phyloP scores from a whole-genome alignment of 1,139 yeast species.

The Sugiyamaella sp. region DNA sequence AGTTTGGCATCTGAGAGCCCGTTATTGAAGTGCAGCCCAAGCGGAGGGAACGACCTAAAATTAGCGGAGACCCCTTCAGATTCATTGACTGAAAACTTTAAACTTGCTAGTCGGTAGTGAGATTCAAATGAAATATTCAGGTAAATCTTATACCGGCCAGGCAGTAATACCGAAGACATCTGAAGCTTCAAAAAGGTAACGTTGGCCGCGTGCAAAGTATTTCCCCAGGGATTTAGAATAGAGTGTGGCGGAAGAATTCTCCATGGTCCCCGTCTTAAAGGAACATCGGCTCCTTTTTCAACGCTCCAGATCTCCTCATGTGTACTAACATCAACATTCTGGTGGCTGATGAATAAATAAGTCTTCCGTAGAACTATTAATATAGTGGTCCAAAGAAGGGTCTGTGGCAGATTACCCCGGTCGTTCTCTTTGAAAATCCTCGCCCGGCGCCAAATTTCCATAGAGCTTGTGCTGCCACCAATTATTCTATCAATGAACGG shows the following conservation, averaged over 20 bases:
- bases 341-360: slow-evolving; percentile 12
- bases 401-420: not conserved
- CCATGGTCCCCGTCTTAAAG: slow-evolving; percentile 20
- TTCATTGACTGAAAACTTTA: slow-evolving; percentile 10
- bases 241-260: slow-evolving; percentile 12
- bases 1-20: slow-evolving; percentile 2
- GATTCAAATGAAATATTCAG: slow-evolving; percentile 17
- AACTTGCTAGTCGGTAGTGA: slow-evolving; percentile 14
- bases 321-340: slow-evolving; percentile 15
- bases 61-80: slow-evolving; percentile 13
- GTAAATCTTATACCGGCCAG: slow-evolving; percentile 17
- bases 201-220: slow-evolving; percentile 34
- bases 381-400: slow-evolving; percentile 15
- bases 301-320: slow-evolving; percentile 25
- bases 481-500: slow-evolving; percentile 5
- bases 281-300: slow-evolving; percentile 25
- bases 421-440: slow-evolving; percentile 10
- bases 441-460: slow-evolving; percentile 7
- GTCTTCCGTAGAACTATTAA: slow-evolving; percentile 10
- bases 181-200: slow-evolving; percentile 25
- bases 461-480: not conserved
- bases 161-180: slow-evolving; percentile 13
- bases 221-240: slow-evolving; percentile 35
- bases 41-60: slow-evolving; percentile 13
- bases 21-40: slow-evolving; percentile 5